Evolutionary conservation across 495 filamentous ascomycete genomes (phyloP).

Genomic region (Hyaloscypha hepaticicola): DNA sequence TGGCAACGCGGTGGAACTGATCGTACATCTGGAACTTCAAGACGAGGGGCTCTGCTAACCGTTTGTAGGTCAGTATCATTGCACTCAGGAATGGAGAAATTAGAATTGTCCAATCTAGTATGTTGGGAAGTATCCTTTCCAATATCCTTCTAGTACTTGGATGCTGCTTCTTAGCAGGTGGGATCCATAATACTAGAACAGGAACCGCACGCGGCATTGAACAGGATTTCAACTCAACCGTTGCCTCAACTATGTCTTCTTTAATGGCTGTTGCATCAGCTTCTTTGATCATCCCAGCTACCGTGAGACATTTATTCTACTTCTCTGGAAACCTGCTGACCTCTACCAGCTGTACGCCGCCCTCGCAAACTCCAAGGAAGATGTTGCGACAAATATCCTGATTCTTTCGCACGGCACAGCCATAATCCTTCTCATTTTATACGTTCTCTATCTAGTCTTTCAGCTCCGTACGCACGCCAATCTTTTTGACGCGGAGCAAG

Average conservation of each 20-base stretch:
- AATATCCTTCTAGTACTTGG: conserved; percentile 94
- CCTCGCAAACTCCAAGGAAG: conserved; percentile 27
- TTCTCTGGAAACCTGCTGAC: conserved; percentile 26
- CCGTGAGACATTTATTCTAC: conserved; percentile 60
- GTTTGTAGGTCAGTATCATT: conserved; percentile 81
- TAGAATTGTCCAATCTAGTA: conserved; percentile 93
- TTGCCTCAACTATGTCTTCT: conserved; percentile 94
- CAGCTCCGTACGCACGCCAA: conserved; percentile 79
- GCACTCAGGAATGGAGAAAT: conserved; percentile 82
- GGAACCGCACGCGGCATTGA: conserved; percentile 48
- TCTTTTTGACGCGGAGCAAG: conserved; percentile 70
- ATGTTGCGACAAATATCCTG: conserved; percentile 65
- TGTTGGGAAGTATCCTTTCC: conserved; percentile 95
- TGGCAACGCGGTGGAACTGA: conserved; percentile 97
- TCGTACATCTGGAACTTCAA: conserved; percentile 58
- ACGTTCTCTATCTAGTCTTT: conserved; percentile 88
- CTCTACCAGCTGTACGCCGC: conserved; percentile 26
- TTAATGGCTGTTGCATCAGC: conserved; percentile 91
- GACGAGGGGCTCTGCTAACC: conserved; percentile 14
- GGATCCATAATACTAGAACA: conserved; percentile 56
- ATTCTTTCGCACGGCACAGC: conserved; percentile 86
- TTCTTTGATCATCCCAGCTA: conserved; percentile 89
- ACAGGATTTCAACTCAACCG: conserved; percentile 79
- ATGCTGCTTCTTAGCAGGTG: conserved; percentile 94
- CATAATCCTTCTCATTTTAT: conserved; percentile 84